Base-by-base conservation (phyloP, 148 eudicot genomes). In the Cornus florida region DNA sequence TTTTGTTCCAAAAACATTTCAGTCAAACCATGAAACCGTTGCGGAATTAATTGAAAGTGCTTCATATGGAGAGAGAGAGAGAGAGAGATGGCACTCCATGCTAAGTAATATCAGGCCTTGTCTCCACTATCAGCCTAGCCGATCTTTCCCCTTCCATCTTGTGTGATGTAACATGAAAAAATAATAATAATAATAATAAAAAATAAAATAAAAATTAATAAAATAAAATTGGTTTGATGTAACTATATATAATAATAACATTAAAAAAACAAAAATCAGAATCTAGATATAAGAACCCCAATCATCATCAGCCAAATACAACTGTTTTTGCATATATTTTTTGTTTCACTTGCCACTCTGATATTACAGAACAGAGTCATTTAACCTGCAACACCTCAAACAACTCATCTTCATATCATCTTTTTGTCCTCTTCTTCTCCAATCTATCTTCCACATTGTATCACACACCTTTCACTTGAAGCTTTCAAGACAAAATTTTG, bases 311-410 rank as follows among this genome's bases (percentile, higher is more conserved):
- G 2, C 64, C 64, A 62, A 2, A 17, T 62, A 62, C 24, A 17
- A 7, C 20, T 62, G 66, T 62, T 62, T 62, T n/a, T 62, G 66
- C 4, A 62, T 62, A 17, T 62, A 62, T 62, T n/a, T 62, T 19
- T 7, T 59, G 68, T 6, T 43, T 43, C 48, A 43, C 48, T 43
- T 6, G 8, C 33, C 74, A 70, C 43, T 43, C n/a, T 60, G 71
- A 56, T 57, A 60, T 69, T 62, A 62, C 8, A n/a, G 7, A 62
- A 22, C 67, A 35, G 67, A 76, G 79, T 77, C 81, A 71, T 83
- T 85, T 76, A 59, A 77, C 84, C 80, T 65, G 80, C 75, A 68
- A 68, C 48, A 43, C 11, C 5, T 70, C 19, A 4, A 32, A 41
- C n/a, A 35, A 31, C 48, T 71, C 57, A 39, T 67, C 23, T 56